Evolutionary conservation across 805 yeast species (phyloP).

Genomic region (Starmerella vaccinii): DNA sequence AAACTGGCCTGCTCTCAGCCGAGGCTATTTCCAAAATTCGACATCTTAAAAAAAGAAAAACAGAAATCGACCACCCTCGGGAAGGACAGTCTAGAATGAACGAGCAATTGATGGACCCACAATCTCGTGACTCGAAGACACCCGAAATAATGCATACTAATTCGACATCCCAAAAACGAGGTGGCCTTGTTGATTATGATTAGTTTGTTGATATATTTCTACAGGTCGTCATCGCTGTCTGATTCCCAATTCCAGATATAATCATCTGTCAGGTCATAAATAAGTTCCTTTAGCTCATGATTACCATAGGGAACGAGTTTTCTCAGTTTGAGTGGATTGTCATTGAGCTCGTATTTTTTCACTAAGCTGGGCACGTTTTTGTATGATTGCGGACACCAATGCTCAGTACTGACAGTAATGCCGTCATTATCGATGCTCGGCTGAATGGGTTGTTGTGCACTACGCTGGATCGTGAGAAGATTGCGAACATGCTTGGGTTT

Average conservation of each 20-base stretch:
- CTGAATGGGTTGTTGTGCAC: neutral
- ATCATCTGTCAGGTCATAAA: conserved; percentile 23
- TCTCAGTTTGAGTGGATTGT: conserved; percentile 20
- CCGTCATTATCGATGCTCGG: neutral
- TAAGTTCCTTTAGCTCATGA: conserved; percentile 21
- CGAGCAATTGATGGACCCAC: too few species aligned
- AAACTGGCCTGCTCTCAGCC: neutral
- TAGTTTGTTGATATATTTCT: conserved; percentile 30
- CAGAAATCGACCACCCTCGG: neutral
- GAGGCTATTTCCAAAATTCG: neutral
- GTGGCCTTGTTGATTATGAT: conserved; percentile 1
- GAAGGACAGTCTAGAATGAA: too few species aligned
- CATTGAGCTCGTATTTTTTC: conserved; percentile 9
- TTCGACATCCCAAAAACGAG: neutral
- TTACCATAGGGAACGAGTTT: conserved; percentile 14
- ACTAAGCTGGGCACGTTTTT: neutral
- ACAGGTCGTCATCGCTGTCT: conserved; percentile 14
- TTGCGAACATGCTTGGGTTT: neutral
- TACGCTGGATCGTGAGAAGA: neutral
- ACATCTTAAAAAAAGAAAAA: neutral
- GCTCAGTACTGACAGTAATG: neutral
- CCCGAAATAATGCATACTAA: neutral
- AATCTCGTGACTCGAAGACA: too few species aligned
- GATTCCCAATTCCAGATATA: conserved; percentile 22
- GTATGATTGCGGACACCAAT: conserved; percentile 12